A percentile compares a stretch with the other conserved stretches of the same genome.
These are phyloP conservation scores for Blastocladiella britannica DNA, from an alignment of 192 early-diverging fungal species.

Conservation along the genomic window DNA sequence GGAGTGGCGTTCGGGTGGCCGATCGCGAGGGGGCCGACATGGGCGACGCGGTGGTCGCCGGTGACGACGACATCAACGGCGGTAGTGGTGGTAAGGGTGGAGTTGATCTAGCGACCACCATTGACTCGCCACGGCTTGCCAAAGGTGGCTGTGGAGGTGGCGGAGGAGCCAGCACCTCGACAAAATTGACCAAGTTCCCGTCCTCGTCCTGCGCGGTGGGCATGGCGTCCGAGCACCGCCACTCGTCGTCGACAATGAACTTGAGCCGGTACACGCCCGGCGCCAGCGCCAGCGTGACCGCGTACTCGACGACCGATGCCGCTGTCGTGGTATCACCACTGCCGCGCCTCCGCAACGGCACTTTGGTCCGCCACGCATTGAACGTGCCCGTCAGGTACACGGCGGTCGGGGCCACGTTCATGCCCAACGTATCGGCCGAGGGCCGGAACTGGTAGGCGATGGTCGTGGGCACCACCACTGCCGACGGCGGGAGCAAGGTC, in stretches of 20 bases:
- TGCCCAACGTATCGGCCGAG: too few relatives aligned
- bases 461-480: too few relatives aligned
- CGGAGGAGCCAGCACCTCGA: constrained; percentile 41
- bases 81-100: background rate
- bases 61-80: background rate
- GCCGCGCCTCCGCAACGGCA: constrained; percentile 35
- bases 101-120: background rate
- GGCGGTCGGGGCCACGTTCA: background rate
- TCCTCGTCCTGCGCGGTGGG: constrained; percentile 79
- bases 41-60: background rate
- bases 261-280: constrained; percentile 87
- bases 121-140: background rate
- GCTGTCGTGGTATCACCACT: constrained; percentile 17
- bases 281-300: constrained; percentile 49
- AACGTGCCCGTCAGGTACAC: constrained; percentile 93
- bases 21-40: background rate
- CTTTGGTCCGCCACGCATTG: constrained; percentile 91
- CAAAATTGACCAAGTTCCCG: constrained; percentile 87
- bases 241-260: constrained; percentile 96
- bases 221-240: constrained; percentile 83
- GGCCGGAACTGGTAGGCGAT: too few relatives aligned
- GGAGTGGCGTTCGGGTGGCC: background rate
- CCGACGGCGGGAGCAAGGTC: too few relatives aligned
- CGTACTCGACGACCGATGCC: constrained; percentile 9
- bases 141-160: constrained; percentile 17